Evolutionary conservation across 192 early-diverging fungal genomes (phyloP).

Genomic region (Coemansia sp.): DNA sequence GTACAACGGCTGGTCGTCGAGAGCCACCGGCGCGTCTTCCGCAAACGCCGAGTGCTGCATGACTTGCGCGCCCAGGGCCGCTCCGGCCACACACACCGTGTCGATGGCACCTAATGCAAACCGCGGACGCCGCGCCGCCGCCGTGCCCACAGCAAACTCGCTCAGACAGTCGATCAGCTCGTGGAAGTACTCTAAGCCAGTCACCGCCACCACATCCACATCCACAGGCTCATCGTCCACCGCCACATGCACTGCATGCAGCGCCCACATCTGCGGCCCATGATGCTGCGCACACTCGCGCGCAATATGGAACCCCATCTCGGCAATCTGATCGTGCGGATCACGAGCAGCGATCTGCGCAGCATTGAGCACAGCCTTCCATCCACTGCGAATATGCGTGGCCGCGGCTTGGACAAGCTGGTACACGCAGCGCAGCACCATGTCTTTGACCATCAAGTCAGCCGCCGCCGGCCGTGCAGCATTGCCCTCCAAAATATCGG

Average conservation of each 20-base stretch:
- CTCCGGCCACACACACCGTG: constrained; percentile 28
- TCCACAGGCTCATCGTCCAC: background rate
- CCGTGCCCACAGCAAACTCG: constrained; percentile 38
- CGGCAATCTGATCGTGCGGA: constrained; percentile 65
- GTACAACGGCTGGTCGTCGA: constrained; percentile 62
- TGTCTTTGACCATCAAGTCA: constrained; percentile 62
- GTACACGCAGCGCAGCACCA: constrained; percentile 75
- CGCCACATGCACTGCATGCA: constrained; percentile 6
- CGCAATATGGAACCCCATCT: constrained; percentile 67
- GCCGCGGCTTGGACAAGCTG: constrained; percentile 74
- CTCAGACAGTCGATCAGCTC: constrained; percentile 48
- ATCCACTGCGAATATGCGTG: constrained; percentile 78
- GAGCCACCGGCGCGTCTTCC: constrained; percentile 7
- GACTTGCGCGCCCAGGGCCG: constrained; percentile 29
- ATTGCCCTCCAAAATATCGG: constrained; percentile 74
- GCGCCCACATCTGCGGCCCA: constrained; percentile 37
- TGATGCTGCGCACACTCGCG: constrained; percentile 43
- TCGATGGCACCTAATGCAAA: constrained; percentile 48
- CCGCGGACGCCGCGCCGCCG: constrained; percentile 25
- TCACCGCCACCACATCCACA: constrained; percentile 16
- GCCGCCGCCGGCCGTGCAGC: constrained; percentile 48
- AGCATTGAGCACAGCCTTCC: constrained; percentile 68
- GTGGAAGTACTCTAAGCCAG: constrained; percentile 49
- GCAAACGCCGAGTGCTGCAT: constrained; percentile 15
- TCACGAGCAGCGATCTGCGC: constrained; percentile 68